Evolutionary conservation across 768 basidiomycete species (phyloP), one percentile per base, ranked within the genome.

Genomic region (Psilocybe cyanescens): DNA sequence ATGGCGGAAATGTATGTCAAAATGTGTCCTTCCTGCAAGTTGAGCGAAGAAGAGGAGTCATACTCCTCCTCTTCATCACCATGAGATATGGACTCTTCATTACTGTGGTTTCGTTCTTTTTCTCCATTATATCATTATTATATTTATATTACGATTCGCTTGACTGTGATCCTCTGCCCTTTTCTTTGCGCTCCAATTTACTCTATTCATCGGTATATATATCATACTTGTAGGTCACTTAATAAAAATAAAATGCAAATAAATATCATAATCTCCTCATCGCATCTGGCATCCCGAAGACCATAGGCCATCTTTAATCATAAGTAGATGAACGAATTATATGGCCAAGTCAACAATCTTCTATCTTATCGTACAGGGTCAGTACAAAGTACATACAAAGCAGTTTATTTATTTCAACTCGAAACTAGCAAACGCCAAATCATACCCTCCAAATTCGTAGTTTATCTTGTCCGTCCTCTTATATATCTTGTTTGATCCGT

Each of bases 361-460:
- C 48, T 31, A 47, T 5, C 44, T 16, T 39, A 52, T 55, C 61
- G 17, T 30, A 47, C 31, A 58, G 24, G 24, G 47, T 44, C 19
- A 45, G 55, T 55, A 60, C 59, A 66, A 16, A 50, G 48, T 61
- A 65, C 63, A 65, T 64, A 64, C 57, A 64, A 17, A 50, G 47
- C 17, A 58, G 52, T 28, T 53, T 51, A 35, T 28, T 62, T 64
- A 74, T 60, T 68, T 68, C 50, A 78, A 71, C 75, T 94, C 91
- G 74, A 94, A 95, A 72, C 88, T 94, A 44, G 94, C 91, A 73
- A 94, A 95, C 14, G 93, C 93, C 62, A 95, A 80, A 72, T 94
- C 92, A 72, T 95, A 95, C 55, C 90, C 94, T 49, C 92, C 92
- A 72, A 98, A 95, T 74, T 97, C 95, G 79, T 99, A 99, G 73